Percentiles rank a stretch among this genome's conserved stretches.
Conservation (phyloP, 495 filamentous ascomycete species). For the Glonium stellatum region DNA sequence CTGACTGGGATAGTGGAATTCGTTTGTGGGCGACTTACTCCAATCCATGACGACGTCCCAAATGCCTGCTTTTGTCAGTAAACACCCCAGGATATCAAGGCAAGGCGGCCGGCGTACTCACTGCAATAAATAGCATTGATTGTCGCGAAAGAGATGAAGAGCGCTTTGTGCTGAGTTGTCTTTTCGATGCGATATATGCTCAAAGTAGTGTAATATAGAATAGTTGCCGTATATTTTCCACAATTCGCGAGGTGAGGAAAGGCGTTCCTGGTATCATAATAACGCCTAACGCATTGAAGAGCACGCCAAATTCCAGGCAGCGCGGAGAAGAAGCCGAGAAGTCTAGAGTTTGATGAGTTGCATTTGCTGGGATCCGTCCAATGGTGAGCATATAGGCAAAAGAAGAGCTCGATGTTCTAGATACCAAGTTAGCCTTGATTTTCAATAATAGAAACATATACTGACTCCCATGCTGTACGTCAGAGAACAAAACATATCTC, state of each 20-base stretch:
- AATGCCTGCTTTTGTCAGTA: slow-evolving; percentile 36
- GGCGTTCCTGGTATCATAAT: slow-evolving; percentile 71
- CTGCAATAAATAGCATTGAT: slow-evolving; percentile 77
- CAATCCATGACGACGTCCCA: slow-evolving; percentile 99
- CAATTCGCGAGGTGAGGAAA: slow-evolving; percentile 93
- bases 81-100: not conserved
- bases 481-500: slow-evolving; percentile 93
- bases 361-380: slow-evolving; percentile 69
- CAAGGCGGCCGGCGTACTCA: slow-evolving; percentile 36
- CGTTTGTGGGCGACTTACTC: slow-evolving; percentile 41
- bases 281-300: slow-evolving; percentile 85
- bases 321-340: slow-evolving; percentile 79
- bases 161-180: slow-evolving; percentile 46
- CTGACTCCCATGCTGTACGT: slow-evolving; percentile 83
- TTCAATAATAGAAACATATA: slow-evolving; percentile 16
- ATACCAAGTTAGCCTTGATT: slow-evolving; percentile 25
- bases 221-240: slow-evolving; percentile 83
- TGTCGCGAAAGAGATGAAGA: slow-evolving; percentile 72
- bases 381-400: slow-evolving; percentile 75
- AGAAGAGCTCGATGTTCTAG: slow-evolving; percentile 85
- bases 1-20: not conserved
- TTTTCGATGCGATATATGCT: slow-evolving; percentile 75
- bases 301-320: slow-evolving; percentile 83
- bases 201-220: slow-evolving; percentile 67
- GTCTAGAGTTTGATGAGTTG: slow-evolving; percentile 76